Evolutionary conservation across 371 early-diverging fungal genomes (phyloP), one percentile per base, ranked within the genome.

Genomic region (Nosema granulosis): DNA sequence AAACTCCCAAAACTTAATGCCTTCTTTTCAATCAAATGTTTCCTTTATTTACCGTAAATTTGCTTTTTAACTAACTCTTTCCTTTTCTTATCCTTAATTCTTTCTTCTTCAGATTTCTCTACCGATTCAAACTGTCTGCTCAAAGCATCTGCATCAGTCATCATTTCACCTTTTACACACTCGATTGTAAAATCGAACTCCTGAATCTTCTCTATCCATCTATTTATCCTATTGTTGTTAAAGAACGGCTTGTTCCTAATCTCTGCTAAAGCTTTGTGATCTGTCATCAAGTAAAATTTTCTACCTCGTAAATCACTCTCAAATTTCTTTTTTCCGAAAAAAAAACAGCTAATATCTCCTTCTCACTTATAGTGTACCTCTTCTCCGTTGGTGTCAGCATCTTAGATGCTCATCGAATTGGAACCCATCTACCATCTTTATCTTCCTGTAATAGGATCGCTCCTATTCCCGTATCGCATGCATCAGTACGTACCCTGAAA

Each of bases 401-500:
- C 71, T 57, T 78, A 13, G 38, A 43, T 35, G 43, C 24, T 58
- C 43, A 63, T 29, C 37, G 22, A 52, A 79, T 71, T 71, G 58
- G 38, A n/a, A 66, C 16, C 12, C 22, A 3, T 34, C 61, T 20
- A 1, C 37, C 56, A 12, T 43, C 3, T 58, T 68, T 54, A 37
- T 66, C 69, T 70, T 74, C 49, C 28, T 81, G 81, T 24, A 22
- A 22, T 28, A 81, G 49, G 6, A 79, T 61, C 18, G 67, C 71
- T 16, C 78, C 81, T 13, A 78, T 59, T 66, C 72, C 76, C 12
- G 16, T 31, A 63, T 71, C 34, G 3, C 63, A 58, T n/a, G 79
- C 81, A 72, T 79, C 81, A 3, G 81, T 78, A 22, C 12, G 43
- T 32, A 81, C 43, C 35, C 66, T 70, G 52, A 70, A 74, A 18